A percentile compares a stretch with the other conserved stretches of the same genome.
Evolutionary conservation across 139 green algal genomes (phyloP).

Genomic region (Chlorella sp.): DNA sequence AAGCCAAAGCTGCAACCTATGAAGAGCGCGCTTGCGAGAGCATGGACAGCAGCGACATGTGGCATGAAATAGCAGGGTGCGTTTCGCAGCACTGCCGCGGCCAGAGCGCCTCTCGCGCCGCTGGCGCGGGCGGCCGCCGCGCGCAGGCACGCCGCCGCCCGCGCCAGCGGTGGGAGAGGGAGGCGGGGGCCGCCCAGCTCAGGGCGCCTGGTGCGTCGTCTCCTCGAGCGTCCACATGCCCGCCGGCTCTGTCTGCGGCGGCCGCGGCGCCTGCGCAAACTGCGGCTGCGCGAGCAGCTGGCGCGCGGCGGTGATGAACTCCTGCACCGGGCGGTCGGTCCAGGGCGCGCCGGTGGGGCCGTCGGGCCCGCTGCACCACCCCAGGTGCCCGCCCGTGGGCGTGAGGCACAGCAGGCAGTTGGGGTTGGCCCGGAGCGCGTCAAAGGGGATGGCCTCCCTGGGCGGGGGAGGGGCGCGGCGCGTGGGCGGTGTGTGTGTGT

Average conservation of each 20-base stretch:
- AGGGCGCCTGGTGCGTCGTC: slow-evolving; percentile 31
- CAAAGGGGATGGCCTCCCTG: slow-evolving; percentile 70
- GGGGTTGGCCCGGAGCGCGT: slow-evolving; percentile 62
- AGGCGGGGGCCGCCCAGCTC: too few relatives aligned
- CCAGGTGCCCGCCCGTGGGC: slow-evolving; percentile 77
- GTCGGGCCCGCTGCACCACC: slow-evolving; percentile 67
- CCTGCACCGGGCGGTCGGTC: slow-evolving; percentile 60
- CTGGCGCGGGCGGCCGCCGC: background rate
- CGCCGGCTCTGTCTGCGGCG: slow-evolving; percentile 6
- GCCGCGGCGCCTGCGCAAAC: slow-evolving; percentile 1
- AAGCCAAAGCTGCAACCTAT: too few relatives aligned
- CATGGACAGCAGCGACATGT: too few relatives aligned
- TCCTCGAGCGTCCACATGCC: slow-evolving; percentile 10
- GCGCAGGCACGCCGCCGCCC: background rate
- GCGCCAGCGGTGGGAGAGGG: too few relatives aligned
- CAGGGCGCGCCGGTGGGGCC: slow-evolving; percentile 67
- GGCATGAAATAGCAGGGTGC: too few relatives aligned
- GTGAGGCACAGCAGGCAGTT: slow-evolving; percentile 72
- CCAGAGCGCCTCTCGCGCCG: background rate
- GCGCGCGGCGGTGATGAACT: slow-evolving; percentile 60
- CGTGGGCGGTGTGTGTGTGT: too few relatives aligned
- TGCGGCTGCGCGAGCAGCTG: slow-evolving; percentile 30
- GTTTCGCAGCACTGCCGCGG: background rate
- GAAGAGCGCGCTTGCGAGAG: too few relatives aligned
- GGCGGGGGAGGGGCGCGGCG: too few relatives aligned